These are phyloP conservation scores for Ramalina intermedia DNA, from an alignment of 495 filamentous ascomycete species.

Conservation along the genomic window DNA sequence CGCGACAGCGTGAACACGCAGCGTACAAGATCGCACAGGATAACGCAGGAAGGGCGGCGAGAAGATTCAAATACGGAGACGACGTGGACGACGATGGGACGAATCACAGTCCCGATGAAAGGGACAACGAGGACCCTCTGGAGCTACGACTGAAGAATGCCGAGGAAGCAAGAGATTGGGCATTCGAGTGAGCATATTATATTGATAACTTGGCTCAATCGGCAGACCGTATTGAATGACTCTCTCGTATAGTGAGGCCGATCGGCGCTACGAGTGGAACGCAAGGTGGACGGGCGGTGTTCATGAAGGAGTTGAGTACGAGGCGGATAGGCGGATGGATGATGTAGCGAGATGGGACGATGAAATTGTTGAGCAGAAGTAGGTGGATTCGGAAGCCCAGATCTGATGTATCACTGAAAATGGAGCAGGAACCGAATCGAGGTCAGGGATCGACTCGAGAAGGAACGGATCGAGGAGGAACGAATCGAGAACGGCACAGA, in stretches of 20 bases:
- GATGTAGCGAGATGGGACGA: background rate
- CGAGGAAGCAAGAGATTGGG: background rate
- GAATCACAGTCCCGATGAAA: background rate
- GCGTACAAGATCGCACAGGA: background rate
- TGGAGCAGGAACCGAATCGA: too few relatives aligned
- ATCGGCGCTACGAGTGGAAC: constrained; percentile 1
- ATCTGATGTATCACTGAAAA: too few relatives aligned
- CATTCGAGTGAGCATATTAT: background rate
- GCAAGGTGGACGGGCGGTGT: background rate
- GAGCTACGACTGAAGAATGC: background rate
- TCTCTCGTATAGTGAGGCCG: background rate
- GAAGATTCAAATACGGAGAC: background rate
- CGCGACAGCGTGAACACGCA: background rate
- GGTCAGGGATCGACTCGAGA: too few relatives aligned
- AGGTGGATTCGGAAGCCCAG: too few relatives aligned
- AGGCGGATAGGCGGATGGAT: background rate
- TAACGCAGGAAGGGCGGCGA: background rate
- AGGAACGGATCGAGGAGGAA: too few relatives aligned
- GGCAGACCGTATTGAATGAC: background rate
- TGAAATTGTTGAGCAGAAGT: background rate
- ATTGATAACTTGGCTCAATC: background rate
- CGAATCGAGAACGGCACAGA: too few relatives aligned
- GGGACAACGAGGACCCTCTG: background rate
- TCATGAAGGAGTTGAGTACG: background rate
- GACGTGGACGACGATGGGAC: background rate